Evolutionary conservation across 257 asterid genomes (phyloP).

Genomic region (Salvia hispanica): DNA sequence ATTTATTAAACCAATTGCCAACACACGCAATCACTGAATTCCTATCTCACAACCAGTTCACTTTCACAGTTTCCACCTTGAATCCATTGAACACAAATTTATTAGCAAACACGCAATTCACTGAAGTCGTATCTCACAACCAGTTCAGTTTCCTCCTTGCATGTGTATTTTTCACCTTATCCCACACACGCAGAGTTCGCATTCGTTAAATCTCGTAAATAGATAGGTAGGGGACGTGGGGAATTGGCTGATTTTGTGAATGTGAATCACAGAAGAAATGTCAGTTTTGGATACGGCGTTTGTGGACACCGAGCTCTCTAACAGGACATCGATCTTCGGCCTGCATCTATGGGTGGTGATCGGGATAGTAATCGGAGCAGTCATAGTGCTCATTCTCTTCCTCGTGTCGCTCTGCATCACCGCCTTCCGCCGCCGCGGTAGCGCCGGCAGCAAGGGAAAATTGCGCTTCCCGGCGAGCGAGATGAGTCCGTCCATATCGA

Average conservation of each 20-base stretch:
- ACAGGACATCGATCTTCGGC: conserved; percentile 50
- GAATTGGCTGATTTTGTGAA: not conserved
- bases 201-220: not conserved
- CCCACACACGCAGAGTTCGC: not conserved
- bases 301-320: conserved; percentile 53
- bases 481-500: conserved; percentile 63
- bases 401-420: conserved; percentile 76
- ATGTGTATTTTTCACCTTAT: conserved; percentile 26
- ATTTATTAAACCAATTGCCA: no score
- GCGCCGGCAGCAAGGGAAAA: conserved; percentile 16
- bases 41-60: no score
- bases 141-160: conserved; percentile 29
- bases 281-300: conserved; percentile 62
- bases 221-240: conserved; percentile 4
- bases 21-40: no score
- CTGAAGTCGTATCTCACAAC: not conserved
- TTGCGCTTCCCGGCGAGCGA: conserved; percentile 38
- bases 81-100: not conserved
- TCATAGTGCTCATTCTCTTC: conserved; percentile 72
- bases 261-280: conserved; percentile 46
- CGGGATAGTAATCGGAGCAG: conserved; percentile 81
- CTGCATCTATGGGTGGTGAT: conserved; percentile 81
- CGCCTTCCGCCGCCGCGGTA: conserved; percentile 66
- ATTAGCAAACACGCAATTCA: not conserved
- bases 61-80: no score